These are phyloP conservation scores for Elaeis guineensis DNA, from an alignment of 176 grass and related monocot genomes.

Conservation along the genomic window DNA sequence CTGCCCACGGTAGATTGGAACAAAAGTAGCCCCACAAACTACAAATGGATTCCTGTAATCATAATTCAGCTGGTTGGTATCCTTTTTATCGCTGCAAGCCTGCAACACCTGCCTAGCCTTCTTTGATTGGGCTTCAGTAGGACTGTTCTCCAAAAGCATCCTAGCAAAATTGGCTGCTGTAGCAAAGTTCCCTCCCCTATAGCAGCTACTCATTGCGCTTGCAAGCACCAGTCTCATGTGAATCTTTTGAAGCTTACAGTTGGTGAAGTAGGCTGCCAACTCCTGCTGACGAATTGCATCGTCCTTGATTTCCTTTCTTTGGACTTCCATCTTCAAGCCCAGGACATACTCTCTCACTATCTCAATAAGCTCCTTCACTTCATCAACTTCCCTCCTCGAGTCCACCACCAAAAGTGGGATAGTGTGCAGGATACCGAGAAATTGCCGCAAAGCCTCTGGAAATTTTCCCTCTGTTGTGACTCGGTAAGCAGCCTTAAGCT, in stretches of 20 bases:
- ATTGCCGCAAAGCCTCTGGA: conserved; percentile 72
- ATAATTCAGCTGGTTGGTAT: conserved; percentile 57
- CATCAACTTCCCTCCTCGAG: conserved; percentile 87
- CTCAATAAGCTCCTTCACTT: conserved; percentile 90
- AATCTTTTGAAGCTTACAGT: conserved; percentile 80
- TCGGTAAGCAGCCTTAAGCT: conserved; percentile 77
- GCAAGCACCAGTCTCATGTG: conserved; percentile 62
- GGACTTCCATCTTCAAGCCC: conserved; percentile 81
- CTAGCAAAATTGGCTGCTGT: conserved; percentile 73
- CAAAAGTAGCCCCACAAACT: conserved; percentile 70
- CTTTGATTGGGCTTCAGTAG: conserved; percentile 57
- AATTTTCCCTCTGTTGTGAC: conserved; percentile 83
- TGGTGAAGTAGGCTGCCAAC: conserved; percentile 73
- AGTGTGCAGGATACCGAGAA: conserved; percentile 72
- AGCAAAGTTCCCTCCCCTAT: conserved; percentile 51
- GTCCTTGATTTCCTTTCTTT: conserved; percentile 69
- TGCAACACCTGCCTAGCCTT: conserved; percentile 74
- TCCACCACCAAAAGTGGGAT: conserved; percentile 81
- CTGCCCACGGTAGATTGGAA: conserved; percentile 94
- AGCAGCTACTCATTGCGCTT: conserved; percentile 80
- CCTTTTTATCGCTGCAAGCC: conserved; percentile 43
- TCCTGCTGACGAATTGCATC: conserved; percentile 48
- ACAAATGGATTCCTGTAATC: conserved; percentile 96
- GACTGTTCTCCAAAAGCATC: conserved; percentile 82
- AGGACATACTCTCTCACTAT: conserved; percentile 85